phyloP scores from a whole-genome alignment of 192 early-diverging fungal genomes.

The Gaertneriomyces semiglobifer region DNA sequence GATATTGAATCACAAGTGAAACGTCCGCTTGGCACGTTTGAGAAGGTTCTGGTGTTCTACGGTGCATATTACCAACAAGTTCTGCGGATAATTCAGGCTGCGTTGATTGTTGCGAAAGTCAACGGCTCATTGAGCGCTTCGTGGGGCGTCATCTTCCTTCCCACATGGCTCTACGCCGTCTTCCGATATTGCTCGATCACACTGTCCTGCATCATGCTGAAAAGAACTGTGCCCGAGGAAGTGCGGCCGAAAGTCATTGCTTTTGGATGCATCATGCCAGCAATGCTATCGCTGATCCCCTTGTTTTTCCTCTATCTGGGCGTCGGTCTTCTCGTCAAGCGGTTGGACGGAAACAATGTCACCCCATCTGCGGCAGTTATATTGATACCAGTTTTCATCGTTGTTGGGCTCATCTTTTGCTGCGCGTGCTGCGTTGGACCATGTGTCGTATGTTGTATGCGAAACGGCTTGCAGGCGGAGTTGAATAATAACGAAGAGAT shows the following conservation, averaged over 20 bases:
- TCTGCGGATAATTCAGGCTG: constrained; percentile 63
- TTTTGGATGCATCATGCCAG: constrained; percentile 6
- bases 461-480: constrained; percentile 16
- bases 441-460: constrained; percentile 23
- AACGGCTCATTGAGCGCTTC: constrained; percentile 19
- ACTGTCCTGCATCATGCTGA: background rate
- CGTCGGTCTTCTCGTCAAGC: constrained; percentile 41
- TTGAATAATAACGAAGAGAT: constrained; percentile 5
- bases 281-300: constrained; percentile 2
- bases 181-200: constrained; percentile 22
- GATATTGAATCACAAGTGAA: constrained; percentile 31
- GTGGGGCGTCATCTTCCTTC: constrained; percentile 39
- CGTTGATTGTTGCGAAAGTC: constrained; percentile 62
- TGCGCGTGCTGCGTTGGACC: constrained; percentile 48
- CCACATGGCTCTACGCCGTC: constrained; percentile 26
- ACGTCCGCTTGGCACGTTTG: constrained; percentile 23
- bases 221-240: constrained; percentile 17
- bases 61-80: constrained; percentile 55
- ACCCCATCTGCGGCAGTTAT: constrained; percentile 43
- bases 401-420: constrained; percentile 41
- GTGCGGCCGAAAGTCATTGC: constrained; percentile 19
- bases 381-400: constrained; percentile 54
- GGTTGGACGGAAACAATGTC: constrained; percentile 20
- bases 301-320: constrained; percentile 38
- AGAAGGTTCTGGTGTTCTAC: constrained; percentile 33